Conservation (phyloP, 257 asterid genomes). For the Forsythia viridissima region DNA sequence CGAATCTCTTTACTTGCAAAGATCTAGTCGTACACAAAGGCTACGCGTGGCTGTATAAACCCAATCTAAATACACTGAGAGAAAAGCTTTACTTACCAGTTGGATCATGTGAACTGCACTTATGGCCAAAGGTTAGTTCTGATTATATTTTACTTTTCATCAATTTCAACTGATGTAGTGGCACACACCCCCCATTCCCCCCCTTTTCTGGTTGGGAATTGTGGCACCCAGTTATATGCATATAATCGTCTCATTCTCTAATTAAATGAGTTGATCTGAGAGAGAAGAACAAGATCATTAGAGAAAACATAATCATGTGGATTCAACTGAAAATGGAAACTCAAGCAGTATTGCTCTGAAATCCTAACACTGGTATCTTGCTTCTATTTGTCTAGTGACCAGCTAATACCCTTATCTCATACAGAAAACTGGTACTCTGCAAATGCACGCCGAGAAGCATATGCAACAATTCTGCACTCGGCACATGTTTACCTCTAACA, state of each 20-base stretch:
- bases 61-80: conserved; percentile 56
- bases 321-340: too few relatives aligned
- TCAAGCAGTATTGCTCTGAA: background rate
- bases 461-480: conserved; percentile 85
- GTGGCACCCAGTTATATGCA: too few relatives aligned
- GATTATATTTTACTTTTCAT: background rate
- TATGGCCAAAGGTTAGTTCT: conserved; percentile 59
- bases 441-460: conserved; percentile 72
- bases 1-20: conserved; percentile 82
- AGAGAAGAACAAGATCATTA: background rate
- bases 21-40: conserved; percentile 70
- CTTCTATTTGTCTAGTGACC: background rate
- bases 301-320: background rate
- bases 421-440: conserved; percentile 63
- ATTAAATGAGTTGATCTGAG: background rate
- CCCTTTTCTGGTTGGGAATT: too few relatives aligned
- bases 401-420: conserved; percentile 18
- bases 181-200: too few relatives aligned
- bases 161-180: background rate
- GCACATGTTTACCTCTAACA: conserved; percentile 80
- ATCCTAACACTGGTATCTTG: background rate
- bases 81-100: conserved; percentile 78
- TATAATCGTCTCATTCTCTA: too few relatives aligned
- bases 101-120: conserved; percentile 95
- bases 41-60: conserved; percentile 74